phyloP scores from a whole-genome alignment of 371 early-diverging fungal species.

The Batkoa obscura region DNA sequence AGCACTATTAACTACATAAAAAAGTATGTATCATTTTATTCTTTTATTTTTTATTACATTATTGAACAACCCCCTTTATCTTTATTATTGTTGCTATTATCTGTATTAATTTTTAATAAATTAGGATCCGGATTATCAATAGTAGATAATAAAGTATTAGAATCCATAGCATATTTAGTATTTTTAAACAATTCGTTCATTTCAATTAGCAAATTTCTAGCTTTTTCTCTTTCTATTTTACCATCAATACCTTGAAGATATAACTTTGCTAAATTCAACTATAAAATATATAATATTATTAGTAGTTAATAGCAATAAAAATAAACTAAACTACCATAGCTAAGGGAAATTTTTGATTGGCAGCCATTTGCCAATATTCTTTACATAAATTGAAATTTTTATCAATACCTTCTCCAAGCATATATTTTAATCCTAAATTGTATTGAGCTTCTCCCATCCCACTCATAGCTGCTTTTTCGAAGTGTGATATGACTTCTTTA shows the following conservation, averaged over 20 bases:
- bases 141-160: too few species aligned
- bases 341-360: neutral
- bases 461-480: constrained; percentile 30
- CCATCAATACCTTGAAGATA: neutral
- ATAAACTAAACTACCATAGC: neutral
- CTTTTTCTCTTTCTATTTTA: neutral
- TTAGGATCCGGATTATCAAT: too few species aligned
- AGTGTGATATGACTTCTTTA: constrained; percentile 18
- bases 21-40: too few species aligned
- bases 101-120: too few species aligned
- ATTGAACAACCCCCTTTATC: too few species aligned
- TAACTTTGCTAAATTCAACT: neutral
- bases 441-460: constrained; percentile 40
- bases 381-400: neutral
- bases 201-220: too few species aligned
- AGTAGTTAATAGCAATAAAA: neutral
- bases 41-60: too few species aligned
- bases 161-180: too few species aligned
- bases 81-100: too few species aligned
- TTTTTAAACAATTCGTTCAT: too few species aligned
- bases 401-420: constrained; percentile 33
- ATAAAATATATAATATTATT: neutral
- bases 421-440: constrained; percentile 43
- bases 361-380: constrained; percentile 3
- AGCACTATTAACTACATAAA: too few species aligned